phyloP scores from a whole-genome alignment of 2,329 filamentous ascomycete species.

The Teratosphaeria pseudoeucalypti region DNA sequence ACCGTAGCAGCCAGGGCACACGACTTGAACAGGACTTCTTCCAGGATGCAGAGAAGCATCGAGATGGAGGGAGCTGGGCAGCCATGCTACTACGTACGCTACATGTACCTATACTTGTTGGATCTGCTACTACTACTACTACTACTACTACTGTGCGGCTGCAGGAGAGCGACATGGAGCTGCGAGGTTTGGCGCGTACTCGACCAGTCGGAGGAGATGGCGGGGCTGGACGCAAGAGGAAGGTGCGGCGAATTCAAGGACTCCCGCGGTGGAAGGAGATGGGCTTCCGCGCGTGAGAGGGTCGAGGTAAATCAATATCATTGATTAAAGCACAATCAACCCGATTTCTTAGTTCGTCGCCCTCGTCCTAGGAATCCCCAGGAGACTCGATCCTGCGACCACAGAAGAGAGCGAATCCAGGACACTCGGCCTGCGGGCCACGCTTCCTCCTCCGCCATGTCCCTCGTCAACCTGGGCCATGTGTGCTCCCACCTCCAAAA shows the following conservation, averaged over 20 bases:
- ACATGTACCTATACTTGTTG: neutral
- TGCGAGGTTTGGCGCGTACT: neutral
- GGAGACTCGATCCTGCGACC: neutral
- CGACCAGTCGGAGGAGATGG: neutral
- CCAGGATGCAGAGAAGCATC: neutral
- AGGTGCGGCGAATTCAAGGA: slow-evolving; percentile 1
- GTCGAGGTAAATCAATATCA: neutral
- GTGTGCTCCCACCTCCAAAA: slow-evolving; percentile 90
- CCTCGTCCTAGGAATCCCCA: neutral
- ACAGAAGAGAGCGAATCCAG: neutral
- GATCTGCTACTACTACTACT: neutral
- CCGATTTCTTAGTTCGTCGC: neutral
- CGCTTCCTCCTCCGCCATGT: slow-evolving; percentile 41
- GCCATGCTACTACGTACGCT: neutral
- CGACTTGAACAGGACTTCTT: neutral
- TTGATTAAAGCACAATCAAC: neutral
- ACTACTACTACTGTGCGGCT: no score
- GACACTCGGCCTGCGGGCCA: slow-evolving; percentile 6
- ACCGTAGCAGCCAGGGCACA: neutral
- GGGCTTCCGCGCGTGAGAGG: neutral
- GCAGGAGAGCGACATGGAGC: neutral
- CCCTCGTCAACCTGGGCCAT: slow-evolving; percentile 63
- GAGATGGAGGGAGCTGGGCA: neutral
- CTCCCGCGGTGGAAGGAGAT: neutral
- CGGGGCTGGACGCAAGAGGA: neutral